phyloP scores from a whole-genome alignment of 352 stramenopile genomes.

The Pythium insidiosum region DNA sequence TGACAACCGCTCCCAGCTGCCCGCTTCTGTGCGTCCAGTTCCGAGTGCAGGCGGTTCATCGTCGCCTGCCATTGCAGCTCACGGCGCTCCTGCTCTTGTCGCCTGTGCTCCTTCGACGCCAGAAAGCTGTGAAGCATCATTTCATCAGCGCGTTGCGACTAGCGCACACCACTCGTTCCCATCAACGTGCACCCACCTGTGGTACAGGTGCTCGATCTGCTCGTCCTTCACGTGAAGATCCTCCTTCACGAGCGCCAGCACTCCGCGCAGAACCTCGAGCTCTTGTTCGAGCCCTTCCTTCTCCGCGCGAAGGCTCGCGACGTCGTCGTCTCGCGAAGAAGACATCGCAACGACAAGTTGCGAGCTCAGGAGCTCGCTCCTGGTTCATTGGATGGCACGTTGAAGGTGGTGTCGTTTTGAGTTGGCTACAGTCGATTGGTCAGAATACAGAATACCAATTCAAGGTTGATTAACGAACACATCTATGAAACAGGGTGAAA shows the following conservation, averaged over 20 bases:
- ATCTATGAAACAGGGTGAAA: too few species aligned
- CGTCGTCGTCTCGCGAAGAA: background rate
- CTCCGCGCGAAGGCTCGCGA: background rate
- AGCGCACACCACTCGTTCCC: too few species aligned
- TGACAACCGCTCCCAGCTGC: conserved; percentile 3
- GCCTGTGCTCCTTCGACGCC: conserved; percentile 14
- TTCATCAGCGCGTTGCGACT: too few species aligned
- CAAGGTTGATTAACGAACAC: too few species aligned
- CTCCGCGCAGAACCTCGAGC: conserved; percentile 18
- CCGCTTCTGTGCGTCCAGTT: too few species aligned
- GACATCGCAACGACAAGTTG: too few species aligned
- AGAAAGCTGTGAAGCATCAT: conserved; percentile 6
- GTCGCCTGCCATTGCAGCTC: conserved; percentile 10
- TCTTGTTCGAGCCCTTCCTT: conserved; percentile 15
- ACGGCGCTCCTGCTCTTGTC: conserved; percentile 13
- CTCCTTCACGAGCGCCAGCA: conserved; percentile 21
- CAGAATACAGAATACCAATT: too few species aligned
- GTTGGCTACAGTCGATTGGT: too few species aligned
- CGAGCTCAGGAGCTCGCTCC: too few species aligned
- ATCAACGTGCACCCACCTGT: conserved; percentile 11
- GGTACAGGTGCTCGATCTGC: conserved; percentile 24
- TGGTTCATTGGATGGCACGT: too few species aligned
- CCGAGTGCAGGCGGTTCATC: conserved; percentile 14
- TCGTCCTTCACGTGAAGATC: conserved; percentile 27
- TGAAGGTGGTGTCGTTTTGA: too few species aligned